Conservation (phyloP, 2,329 filamentous ascomycete genomes). For the Aspergillus sp. region DNA sequence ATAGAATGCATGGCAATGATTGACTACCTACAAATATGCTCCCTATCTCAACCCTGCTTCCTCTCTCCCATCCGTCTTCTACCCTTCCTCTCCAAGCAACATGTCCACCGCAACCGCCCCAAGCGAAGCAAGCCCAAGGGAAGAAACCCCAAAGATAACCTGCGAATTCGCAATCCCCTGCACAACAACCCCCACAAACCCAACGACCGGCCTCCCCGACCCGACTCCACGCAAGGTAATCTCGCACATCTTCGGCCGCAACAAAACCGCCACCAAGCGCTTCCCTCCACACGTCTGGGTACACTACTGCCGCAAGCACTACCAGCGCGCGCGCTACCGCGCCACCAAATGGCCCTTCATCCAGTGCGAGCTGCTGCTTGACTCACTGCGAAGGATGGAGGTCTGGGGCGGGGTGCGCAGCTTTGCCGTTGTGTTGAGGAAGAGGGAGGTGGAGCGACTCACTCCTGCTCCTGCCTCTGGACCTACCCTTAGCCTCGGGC, state of each 20-base stretch:
- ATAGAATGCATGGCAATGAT: no score
- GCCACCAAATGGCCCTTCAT: conserved; percentile 55
- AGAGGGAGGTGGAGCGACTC: conserved; percentile 50
- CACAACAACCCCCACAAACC: conserved; percentile 1
- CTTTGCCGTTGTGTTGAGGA: conserved; percentile 63
- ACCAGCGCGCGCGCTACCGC: conserved; percentile 73
- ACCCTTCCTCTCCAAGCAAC: not conserved
- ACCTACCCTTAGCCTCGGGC: no score
- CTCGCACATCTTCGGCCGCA: conserved; percentile 78
- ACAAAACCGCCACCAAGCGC: conserved; percentile 71
- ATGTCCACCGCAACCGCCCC: not conserved
- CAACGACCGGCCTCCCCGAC: conserved; percentile 5
- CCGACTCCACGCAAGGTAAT: conserved; percentile 67
- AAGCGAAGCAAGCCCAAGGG: not conserved
- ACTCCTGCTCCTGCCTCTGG: no score
- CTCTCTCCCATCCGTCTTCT: not conserved
- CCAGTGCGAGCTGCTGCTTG: conserved; percentile 63
- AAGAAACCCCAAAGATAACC: no score
- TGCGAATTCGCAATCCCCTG: conserved; percentile 16
- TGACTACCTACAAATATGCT: no score
- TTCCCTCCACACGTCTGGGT: conserved; percentile 72
- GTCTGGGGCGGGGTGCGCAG: conserved; percentile 59
- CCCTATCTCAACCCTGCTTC: no score
- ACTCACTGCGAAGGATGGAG: conserved; percentile 62
- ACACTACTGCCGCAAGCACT: conserved; percentile 76